Evolutionary conservation across 306 rosid genomes (phyloP), one percentile per base, ranked within the genome.

Genomic region (Begonia peltatifolia): DNA sequence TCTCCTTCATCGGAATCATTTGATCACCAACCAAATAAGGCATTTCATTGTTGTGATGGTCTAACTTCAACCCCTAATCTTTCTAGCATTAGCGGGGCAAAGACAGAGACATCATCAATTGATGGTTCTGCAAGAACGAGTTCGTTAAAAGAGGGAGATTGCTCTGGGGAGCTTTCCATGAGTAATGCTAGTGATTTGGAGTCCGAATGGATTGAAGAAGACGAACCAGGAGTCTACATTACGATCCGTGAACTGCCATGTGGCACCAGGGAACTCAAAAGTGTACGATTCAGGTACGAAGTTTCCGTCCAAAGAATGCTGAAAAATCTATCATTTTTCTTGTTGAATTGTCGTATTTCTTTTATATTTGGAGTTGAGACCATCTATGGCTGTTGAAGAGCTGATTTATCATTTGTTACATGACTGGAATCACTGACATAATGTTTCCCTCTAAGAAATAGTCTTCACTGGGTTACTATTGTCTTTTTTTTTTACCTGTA

Each of bases 161-260:
- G 59, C 62, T 90, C 97, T 0, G 92, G 84, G 9, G 95, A 90
- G 76, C 78, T 85, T 57, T 90, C 99, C 17, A 50, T 76, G 68
- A 90, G 97, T 79, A 82, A 85, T 63, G 94, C 85, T 68, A 90
- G 99, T 77, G 99, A 90, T 64, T 67, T 81, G 88, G 99, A 90
- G 71, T 72, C 94, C 9, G 99, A 90, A 66, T 90, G 99, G 95
- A 87, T 87, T 30, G 99, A 90, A 55, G 84, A 86, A 75, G 99
- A 86, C 58, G 99, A 85, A 69, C 94, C 95, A 0, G 99, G 99
- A 54, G 95, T 90, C 30, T 90, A 90, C 75, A 90, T 90, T 81
- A 90, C 99, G 17, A 81, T 90, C 62, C 67, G 95, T 66, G 74
- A 85, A 35, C 68, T 74, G 50, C 94, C 92, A 9, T 85, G 94